Percentiles rank a stretch among this genome's conserved stretches.
phyloP scores from a whole-genome alignment of 305 asterid genomes.

The Fraxinus floribunda region DNA sequence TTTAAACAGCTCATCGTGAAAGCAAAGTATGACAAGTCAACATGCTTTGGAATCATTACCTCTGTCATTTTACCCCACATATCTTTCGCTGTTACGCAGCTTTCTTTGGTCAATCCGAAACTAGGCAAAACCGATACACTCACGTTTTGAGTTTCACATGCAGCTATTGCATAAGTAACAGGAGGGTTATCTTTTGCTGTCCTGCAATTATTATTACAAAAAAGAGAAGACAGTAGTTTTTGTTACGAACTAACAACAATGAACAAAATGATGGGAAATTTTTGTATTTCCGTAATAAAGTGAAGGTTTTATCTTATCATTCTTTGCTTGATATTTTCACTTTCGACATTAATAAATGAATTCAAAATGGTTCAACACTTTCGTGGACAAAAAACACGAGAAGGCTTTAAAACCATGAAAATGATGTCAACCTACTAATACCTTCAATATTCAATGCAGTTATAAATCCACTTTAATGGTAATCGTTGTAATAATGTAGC shows the following conservation, averaged over 20 bases:
- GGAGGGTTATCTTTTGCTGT: constrained; percentile 90
- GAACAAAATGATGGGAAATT: neutral
- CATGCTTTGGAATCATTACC: constrained; percentile 41
- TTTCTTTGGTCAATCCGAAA: constrained; percentile 84
- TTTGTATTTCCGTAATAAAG: neutral
- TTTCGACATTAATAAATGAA: neutral
- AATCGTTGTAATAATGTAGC: neutral
- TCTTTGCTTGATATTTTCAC: neutral
- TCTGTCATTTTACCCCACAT: constrained; percentile 94
- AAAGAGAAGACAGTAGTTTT: neutral
- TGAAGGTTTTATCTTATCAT: neutral
- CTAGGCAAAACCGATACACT: constrained; percentile 90
- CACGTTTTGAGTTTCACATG: constrained; percentile 96
- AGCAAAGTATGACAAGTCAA: neutral
- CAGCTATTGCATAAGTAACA: constrained; percentile 91
- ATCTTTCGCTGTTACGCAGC: constrained; percentile 81
- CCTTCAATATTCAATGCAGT: neutral
- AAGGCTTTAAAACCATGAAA: neutral
- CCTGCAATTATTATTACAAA: constrained; percentile 44
- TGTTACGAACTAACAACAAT: neutral
- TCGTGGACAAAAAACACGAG: neutral
- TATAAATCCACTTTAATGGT: neutral
- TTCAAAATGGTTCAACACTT: neutral
- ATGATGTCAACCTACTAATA: neutral
- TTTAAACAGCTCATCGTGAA: neutral